Evolutionary conservation across 306 rosid genomes (phyloP).

Genomic region (Elaeagnus macrophylla): DNA sequence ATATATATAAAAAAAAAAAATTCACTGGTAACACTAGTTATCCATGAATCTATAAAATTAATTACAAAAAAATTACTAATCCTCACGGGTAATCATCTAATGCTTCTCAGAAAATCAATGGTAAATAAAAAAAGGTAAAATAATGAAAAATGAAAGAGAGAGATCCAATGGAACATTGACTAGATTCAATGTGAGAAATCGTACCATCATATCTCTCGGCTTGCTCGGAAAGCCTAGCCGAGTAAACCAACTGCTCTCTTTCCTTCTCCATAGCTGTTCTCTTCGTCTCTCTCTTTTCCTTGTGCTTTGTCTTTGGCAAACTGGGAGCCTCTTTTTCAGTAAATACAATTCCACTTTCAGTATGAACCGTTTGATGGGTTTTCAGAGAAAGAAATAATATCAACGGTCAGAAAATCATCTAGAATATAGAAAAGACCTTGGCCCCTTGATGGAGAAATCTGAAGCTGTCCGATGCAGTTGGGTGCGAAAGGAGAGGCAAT

Average conservation of each 20-base stretch:
- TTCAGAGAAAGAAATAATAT: no score
- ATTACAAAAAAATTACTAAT: neutral
- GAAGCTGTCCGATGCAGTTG: no score
- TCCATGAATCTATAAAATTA: neutral
- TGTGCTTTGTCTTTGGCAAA: neutral
- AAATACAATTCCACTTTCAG: no score
- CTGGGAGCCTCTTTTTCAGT: no score
- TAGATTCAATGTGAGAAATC: neutral
- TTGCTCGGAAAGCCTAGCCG: constrained; percentile 38
- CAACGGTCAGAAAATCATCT: no score
- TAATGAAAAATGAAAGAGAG: neutral
- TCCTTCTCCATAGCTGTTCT: constrained; percentile 24
- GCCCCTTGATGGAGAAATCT: no score
- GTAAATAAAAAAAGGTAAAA: neutral
- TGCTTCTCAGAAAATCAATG: no score
- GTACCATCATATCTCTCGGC: constrained; percentile 41
- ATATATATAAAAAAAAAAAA: no score
- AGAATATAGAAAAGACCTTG: no score
- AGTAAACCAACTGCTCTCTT: constrained; percentile 30
- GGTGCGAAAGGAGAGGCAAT: no score
- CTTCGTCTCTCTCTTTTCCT: constrained; percentile 2
- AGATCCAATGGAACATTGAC: neutral
- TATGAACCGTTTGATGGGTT: no score
- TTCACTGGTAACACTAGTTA: neutral
- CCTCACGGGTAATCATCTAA: neutral